Evolutionary conservation across 2,329 filamentous ascomycete species (phyloP), one percentile per base, ranked within the genome.

Genomic region (Apiospora sp.): DNA sequence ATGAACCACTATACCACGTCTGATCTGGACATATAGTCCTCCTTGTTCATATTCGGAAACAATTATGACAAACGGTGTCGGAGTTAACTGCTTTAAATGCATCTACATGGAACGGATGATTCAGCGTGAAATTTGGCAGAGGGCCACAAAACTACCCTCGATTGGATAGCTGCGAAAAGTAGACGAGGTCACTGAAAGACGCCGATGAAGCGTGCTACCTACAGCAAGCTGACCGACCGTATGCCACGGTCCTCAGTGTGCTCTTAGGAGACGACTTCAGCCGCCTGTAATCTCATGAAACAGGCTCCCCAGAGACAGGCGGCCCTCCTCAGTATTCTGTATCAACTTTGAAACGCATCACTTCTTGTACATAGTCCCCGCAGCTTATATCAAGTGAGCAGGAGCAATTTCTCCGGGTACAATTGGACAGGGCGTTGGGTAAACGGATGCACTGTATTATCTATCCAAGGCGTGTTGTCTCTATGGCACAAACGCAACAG

Each of bases 61-160:
- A 72, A 75, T 79, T 67, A 80, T 75, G 79, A 80, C 73, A 76
- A 77, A 76, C 72, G 77, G 78, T 77, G 74, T 71, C 73, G 76
- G 79, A 79, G 77, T 79, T 79, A 74, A 67, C 49, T 70, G 75
- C 72, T 78, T 78, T 77, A 77, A 76, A 75, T 78, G 76, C 76
- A 79, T 78, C 74, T 75, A 49, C 51, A 69, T 46, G 67, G 67
- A 34, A 44, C 67, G 67, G 44, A 68, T 68, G 58, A 64, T 64
- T 64, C 58, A 64, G 58, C 58, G 58, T 64, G 58, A 64, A 64
- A 41, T 64, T 41, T n/a, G 58, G 58, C 34, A 37, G 58, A 64
- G 58, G 58, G 34, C 30, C 58, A 64, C 58, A 41, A 64, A 64
- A 37, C 58, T 41, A 41, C 58, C 58, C 58, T 64, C 58, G n/a